Evolutionary conservation across 805 yeast species (phyloP), one percentile per base, ranked within the genome.

Genomic region (Candida silvicultrix): DNA sequence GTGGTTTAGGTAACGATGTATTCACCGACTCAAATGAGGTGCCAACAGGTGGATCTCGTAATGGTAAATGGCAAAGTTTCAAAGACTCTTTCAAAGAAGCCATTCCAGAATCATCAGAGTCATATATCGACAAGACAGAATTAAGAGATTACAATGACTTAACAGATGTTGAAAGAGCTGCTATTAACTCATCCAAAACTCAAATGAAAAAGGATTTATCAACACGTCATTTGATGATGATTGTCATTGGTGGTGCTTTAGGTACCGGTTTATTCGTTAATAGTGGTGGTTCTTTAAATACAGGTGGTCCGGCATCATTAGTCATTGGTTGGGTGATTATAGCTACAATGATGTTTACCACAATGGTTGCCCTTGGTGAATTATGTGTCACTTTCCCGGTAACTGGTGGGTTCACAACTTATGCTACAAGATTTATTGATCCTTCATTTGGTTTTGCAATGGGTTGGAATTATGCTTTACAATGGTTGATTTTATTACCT

Each of bases 201-300:
- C 16, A 60, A 58, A 44, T 64, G 71, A 40, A 44, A 10, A 34
- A 44, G 21, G 46, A 44, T 18, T 29, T 44, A 12, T 39, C 40
- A 6, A 11, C 68, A 5, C 69, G 86, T 55, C 87, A 82, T 61
- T 67, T 83, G 49, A 81, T 80, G 48, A 78, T 83, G 83, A 81
- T 83, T 55, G 83, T 87, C 38, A 74, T 83, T 42, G 85, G 87
- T 31, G 84, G 87, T 34, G 75, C 82, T 49, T 77, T 82, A 41
- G 88, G 88, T 49, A 79, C 85, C 5, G 88, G 88, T 57, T 63
- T 82, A 47, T 77, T 83, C 53, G 78, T 83, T 40, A 85, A 86
- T 51, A 67, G 78, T 15, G 86, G 85, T 21, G 62, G 67, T 21
- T 73, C 82, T 5, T 71, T 83, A 52, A 59, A 65, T 36, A 62